Conservation (phyloP, 345 rosid species). For the Camelina laxa region DNA sequence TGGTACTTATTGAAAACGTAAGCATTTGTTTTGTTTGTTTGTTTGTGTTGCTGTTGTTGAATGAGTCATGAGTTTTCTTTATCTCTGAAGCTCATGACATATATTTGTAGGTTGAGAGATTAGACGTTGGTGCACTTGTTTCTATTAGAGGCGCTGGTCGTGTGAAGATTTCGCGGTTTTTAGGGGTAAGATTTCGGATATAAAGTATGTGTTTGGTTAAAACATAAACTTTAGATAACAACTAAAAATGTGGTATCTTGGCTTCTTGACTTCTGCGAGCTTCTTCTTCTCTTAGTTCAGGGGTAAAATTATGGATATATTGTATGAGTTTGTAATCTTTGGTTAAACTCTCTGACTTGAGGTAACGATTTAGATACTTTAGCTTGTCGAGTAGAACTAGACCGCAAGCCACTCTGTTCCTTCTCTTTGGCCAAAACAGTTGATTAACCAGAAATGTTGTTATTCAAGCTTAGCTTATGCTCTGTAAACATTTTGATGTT, state of each 20-base stretch:
- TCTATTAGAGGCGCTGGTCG: constrained; percentile 75
- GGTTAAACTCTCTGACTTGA: neutral
- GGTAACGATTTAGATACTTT: neutral
- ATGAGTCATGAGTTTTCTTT: neutral
- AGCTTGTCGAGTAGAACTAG: neutral
- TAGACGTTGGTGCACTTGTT: constrained; percentile 78
- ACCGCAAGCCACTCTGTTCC: neutral
- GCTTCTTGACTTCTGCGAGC: neutral
- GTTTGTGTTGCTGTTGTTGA: neutral
- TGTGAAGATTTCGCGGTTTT: constrained; percentile 56
- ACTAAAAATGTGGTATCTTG: neutral
- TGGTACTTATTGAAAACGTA: constrained; percentile 76
- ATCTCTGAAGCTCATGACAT: constrained; percentile 23
- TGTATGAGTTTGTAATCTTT: neutral
- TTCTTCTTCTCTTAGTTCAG: constrained; percentile 6
- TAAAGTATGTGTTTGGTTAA: neutral
- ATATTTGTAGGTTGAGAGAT: constrained; percentile 59
- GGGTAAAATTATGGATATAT: constrained; percentile 45
- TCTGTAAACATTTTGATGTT: neutral
- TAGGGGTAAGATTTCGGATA: constrained; percentile 50
- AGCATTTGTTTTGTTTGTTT: constrained; percentile 24
- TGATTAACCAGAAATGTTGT: constrained; percentile 4
- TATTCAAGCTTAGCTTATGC: neutral
- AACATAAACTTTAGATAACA: neutral
- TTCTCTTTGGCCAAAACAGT: neutral